Conservation (phyloP, 805 yeast species). For the Middelhovenomyces tepae region DNA sequence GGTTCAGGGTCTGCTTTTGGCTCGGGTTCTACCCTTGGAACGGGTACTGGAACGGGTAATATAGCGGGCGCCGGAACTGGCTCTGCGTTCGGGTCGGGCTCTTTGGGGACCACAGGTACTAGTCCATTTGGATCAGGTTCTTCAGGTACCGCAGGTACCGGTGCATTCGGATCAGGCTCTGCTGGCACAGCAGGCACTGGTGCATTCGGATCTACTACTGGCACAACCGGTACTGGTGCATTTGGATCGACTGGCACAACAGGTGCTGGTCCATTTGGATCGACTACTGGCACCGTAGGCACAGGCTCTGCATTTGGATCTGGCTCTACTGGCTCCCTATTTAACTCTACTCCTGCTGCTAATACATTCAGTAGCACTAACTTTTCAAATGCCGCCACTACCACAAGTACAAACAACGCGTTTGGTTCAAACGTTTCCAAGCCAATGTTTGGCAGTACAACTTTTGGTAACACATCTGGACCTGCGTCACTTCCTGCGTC, state of each 20-base stretch:
- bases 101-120: conserved; percentile 1
- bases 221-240: conserved; percentile 3
- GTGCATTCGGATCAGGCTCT: conserved; percentile 3
- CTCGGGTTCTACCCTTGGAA: conserved; percentile 6
- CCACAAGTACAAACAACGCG: no score
- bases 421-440: no score
- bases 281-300: conserved; percentile 1
- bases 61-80: no score
- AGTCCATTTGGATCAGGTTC: no score
- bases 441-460: no score
- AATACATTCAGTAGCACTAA: conserved; percentile 7
- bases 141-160: not conserved
- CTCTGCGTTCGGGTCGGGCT: no score
- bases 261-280: conserved; percentile 20
- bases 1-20: not conserved
- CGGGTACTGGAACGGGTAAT: no score
- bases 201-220: conserved; percentile 2
- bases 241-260: conserved; percentile 4
- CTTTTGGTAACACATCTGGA: no score
- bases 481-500: not conserved
- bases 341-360: conserved; percentile 7
- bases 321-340: conserved; percentile 14
- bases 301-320: conserved; percentile 11
- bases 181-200: conserved; percentile 4
- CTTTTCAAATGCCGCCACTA: no score